phyloP scores from a whole-genome alignment of 2,329 filamentous ascomycete genomes.

The Tolypocladium pustulatum region DNA sequence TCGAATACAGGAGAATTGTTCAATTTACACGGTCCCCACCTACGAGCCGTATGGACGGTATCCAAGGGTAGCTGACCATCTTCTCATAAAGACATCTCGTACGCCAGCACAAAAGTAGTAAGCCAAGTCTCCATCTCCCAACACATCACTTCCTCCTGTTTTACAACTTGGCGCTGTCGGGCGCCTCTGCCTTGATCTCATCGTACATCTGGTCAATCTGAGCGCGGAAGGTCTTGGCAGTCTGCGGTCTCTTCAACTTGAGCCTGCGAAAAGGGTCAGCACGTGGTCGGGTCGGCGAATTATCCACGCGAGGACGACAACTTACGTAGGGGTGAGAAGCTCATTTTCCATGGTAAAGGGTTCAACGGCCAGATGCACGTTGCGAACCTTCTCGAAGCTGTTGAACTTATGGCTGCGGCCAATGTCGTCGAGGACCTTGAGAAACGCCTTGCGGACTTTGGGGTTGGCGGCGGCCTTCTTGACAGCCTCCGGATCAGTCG shows the following conservation, averaged over 20 bases:
- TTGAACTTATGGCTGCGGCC: constrained; percentile 82
- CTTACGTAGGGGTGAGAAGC: constrained; percentile 78
- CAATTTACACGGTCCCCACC: neutral
- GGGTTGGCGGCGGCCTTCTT: constrained; percentile 56
- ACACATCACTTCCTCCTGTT: neutral
- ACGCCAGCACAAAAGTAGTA: neutral
- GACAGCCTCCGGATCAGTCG: constrained; percentile 57
- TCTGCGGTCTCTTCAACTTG: constrained; percentile 50
- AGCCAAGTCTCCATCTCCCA: neutral
- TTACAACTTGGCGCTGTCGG: constrained; percentile 35
- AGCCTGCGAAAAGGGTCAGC: constrained; percentile 28
- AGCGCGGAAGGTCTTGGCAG: constrained; percentile 38
- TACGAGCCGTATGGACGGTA: neutral
- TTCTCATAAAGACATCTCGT: neutral
- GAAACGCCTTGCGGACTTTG: constrained; percentile 61
- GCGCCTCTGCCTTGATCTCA: constrained; percentile 33
- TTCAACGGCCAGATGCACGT: constrained; percentile 66
- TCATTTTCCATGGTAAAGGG: constrained; percentile 93
- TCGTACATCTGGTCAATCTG: constrained; percentile 48
- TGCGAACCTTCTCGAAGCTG: constrained; percentile 75
- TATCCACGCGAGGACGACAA: constrained; percentile 10
- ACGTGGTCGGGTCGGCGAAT: no score
- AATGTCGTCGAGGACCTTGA: constrained; percentile 69
- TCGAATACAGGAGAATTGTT: neutral
- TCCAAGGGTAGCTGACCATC: neutral